These are phyloP conservation scores for Populus euphratica DNA, from an alignment of 345 rosid genomes.

Conservation along the genomic window DNA sequence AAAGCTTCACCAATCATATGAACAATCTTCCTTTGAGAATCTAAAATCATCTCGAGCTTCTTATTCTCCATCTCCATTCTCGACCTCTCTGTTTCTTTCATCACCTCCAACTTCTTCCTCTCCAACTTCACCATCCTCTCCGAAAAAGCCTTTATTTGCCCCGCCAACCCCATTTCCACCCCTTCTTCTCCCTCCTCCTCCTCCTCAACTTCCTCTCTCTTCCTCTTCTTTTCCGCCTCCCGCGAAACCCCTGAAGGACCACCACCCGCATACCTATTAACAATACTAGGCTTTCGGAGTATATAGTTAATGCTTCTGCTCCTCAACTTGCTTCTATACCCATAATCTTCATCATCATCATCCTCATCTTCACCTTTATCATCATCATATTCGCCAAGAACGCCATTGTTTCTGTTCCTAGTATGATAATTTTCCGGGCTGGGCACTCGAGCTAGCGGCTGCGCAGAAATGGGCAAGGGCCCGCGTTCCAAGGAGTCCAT, in stretches of 20 bases:
- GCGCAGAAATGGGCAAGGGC: slow-evolving; percentile 55
- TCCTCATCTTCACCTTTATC: slow-evolving; percentile 12
- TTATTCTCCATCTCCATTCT: slow-evolving; percentile 70
- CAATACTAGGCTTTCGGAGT: slow-evolving; percentile 45
- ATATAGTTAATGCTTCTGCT: slow-evolving; percentile 63
- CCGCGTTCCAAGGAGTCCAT: slow-evolving; percentile 73
- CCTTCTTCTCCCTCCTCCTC: slow-evolving; percentile 20
- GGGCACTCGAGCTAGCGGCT: slow-evolving; percentile 35
- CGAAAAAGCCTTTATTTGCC: slow-evolving; percentile 52
- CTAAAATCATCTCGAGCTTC: slow-evolving; percentile 50
- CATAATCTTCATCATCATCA: slow-evolving; percentile 37
- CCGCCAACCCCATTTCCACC: slow-evolving; percentile 41
- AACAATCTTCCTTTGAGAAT: slow-evolving; percentile 52
- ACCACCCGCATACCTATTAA: slow-evolving; percentile 46
- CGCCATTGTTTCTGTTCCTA: background rate
- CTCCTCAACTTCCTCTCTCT: slow-evolving; percentile 17
- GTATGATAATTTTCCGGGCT: background rate
- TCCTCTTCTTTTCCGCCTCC: slow-evolving; percentile 27
- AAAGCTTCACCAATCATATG: slow-evolving; percentile 41
- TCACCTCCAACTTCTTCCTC: slow-evolving; percentile 67
- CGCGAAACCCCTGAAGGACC: slow-evolving; percentile 23
- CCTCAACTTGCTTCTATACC: slow-evolving; percentile 26
- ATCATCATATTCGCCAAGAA: slow-evolving; percentile 15
- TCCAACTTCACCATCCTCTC: slow-evolving; percentile 56
- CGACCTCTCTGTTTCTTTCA: slow-evolving; percentile 49